Base-by-base conservation (phyloP, 2,329 filamentous ascomycete species). In the Gnomoniopsis smithogilvyi region DNA sequence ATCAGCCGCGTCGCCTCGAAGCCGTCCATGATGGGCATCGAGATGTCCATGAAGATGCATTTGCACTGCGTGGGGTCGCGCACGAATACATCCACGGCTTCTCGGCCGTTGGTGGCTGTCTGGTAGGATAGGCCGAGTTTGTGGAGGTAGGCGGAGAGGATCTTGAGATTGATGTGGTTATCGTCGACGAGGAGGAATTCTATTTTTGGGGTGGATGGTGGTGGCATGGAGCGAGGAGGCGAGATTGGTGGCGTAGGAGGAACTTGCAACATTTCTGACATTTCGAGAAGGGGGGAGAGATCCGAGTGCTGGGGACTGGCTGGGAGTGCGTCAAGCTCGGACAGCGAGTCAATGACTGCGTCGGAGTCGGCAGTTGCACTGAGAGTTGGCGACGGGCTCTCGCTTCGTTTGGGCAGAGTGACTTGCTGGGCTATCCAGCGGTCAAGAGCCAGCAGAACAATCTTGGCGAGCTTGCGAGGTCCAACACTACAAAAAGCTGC, bases 21-120 rank as follows among this genome's bases (percentile, higher is more conserved):
- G 0, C 69, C 69, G 46, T 71, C 65, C 67, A 72, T 68, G 14
- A 69, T 58, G 6, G 69, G 69, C 69, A 71, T 70, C 30, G 63
- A 65, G 12, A 70, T 41, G 71, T 71, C 79, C 78, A 82, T 82
- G 21, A 81, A 73, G 2, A 82, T 73, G 45, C 80, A 73, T 46
- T 76, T 74, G 52, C 74, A 76, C 0, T 69, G 64, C 12, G 70
- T 68, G 2, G 64, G 63, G 3, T 67, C 61, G 10, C 64, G 63
- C 51, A 76, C 71, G 59, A 77, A 78, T 33, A 68, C 68, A 7
- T 78, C 68, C 0, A 82, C 74, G 2, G 80, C 80, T 65, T 80
- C 74, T 1, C 75, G 69, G 10, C 80, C 80, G 62, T 82, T 74
- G 33, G 67, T 67, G 1, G 79, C 80, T 14, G 74, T 74, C 17